Base-by-base conservation (phyloP, 495 filamentous ascomycete genomes). In the Aspergillus sclerotiicarbonarius region DNA sequence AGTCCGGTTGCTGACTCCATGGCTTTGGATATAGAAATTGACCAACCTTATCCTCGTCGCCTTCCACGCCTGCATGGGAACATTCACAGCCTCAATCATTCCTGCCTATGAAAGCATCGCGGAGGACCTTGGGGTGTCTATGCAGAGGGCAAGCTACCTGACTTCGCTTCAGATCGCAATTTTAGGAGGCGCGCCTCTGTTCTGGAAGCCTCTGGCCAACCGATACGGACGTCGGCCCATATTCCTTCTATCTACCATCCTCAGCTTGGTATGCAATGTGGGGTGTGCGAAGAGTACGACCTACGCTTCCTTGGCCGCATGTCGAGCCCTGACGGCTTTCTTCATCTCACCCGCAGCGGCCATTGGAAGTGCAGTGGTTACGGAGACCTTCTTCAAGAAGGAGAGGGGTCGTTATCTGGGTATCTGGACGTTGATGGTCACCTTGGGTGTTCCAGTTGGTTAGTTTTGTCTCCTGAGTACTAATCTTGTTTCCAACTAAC, bases 51-150 rank as follows among this genome's bases (percentile, higher is more conserved):
- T 77, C 13, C 72, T 84, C 10, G 76, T 85, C 35, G 77, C 80
- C 2, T 82, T 84, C 63, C 80, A 85, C 54, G 81, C 81, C 13
- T 75, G 76, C 59, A 83, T 84, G 75, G 71, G 71, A 9, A 83
- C 82, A 2, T 83, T 82, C 64, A 82, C 70, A 19, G 82, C 82
- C 0, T 73, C 80, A 0, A 82, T 84, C 56, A 80, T 79, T 39
- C 79, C 80, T 1, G 81, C 79, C 16, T 85, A 79, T 59, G 73
- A 75, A 29, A 54, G 70, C 12, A 80, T 84, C 49, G 69, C 79
- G 15, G 64, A 67, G 5, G 80, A 82, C 29, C 63, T 84, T 10
- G 64, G 64, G 3, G 68, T 78, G 13, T 75, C 73, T 31, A 59
- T 85, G 35, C 77, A 77, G 54, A 61, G 67, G 13, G 75, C 76